phyloP scores from a whole-genome alignment of 176 grass and related monocot species.

The Alopecurus myosuroides region DNA sequence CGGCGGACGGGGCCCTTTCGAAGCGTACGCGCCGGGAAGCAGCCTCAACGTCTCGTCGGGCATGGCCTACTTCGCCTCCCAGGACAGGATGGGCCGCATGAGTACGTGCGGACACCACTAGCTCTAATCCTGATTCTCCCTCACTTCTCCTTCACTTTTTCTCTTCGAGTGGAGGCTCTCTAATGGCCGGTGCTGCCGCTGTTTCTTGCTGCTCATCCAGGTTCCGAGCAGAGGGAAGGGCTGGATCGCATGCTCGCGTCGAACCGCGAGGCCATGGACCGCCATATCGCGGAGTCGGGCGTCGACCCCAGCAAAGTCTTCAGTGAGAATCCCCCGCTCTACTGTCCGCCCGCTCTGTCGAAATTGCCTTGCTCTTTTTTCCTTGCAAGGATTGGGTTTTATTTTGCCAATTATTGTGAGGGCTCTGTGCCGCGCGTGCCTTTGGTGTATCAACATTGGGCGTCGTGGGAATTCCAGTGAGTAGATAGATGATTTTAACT shows the following conservation, averaged over 20 bases:
- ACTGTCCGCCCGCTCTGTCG: not conserved
- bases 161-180: not conserved
- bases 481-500: not conserved
- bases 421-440: not conserved
- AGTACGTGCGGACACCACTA: too few species aligned
- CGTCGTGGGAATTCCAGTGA: not conserved
- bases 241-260: not conserved
- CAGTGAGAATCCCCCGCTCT: not conserved
- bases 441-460: not conserved
- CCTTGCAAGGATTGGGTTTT: not conserved
- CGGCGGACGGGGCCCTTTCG: not conserved
- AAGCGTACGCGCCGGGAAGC: not conserved
- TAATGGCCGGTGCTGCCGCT: not conserved
- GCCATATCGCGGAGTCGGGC: not conserved
- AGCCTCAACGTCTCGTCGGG: slow-evolving; percentile 1
- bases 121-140: too few species aligned
- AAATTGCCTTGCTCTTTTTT: not conserved
- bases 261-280: not conserved
- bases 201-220: not conserved
- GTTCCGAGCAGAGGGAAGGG: slow-evolving; percentile 1
- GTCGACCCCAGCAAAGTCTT: not conserved
- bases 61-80: not conserved
- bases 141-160: not conserved
- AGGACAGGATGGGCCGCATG: not conserved
- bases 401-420: not conserved